Percentiles rank a stretch among this genome's conserved stretches.
These are phyloP conservation scores for Senna siamea DNA, from an alignment of 306 rosid genomes.

Conservation along the genomic window DNA sequence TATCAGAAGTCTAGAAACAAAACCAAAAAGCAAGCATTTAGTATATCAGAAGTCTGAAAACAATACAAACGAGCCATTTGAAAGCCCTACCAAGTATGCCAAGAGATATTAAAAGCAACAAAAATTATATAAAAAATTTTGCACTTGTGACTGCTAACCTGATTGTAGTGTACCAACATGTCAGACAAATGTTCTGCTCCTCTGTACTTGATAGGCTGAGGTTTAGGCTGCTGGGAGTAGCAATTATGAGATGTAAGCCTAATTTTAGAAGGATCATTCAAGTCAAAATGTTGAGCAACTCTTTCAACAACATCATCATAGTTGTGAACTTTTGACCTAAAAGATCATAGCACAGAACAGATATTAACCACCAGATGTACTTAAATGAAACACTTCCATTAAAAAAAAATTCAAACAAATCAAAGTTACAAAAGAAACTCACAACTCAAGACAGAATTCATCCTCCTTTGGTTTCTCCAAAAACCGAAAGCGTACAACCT, in stretches of 20 bases:
- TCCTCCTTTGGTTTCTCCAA: slow-evolving; percentile 94
- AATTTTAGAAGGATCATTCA: slow-evolving; percentile 81
- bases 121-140: not conserved
- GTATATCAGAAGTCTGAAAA: not conserved
- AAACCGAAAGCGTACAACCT: slow-evolving; percentile 89
- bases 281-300: slow-evolving; percentile 63
- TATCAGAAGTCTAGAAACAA: slow-evolving; percentile 64
- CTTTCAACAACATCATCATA: slow-evolving; percentile 78
- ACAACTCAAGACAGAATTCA: slow-evolving; percentile 83
- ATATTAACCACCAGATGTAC: not conserved
- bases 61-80: not conserved
- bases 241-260: slow-evolving; percentile 90
- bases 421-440: slow-evolving; percentile 41
- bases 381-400: not conserved
- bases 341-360: slow-evolving; percentile 14
- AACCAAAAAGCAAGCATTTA: slow-evolving; percentile 7
- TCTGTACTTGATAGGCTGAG: slow-evolving; percentile 78
- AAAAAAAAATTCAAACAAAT: not conserved
- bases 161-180: slow-evolving; percentile 79
- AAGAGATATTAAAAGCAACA: not conserved
- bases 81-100: not conserved
- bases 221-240: slow-evolving; percentile 89
- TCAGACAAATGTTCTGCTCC: slow-evolving; percentile 82
- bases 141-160: slow-evolving; percentile 46
- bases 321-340: slow-evolving; percentile 66